These are phyloP conservation scores for Blastomyces parvus DNA, from an alignment of 2,329 filamentous ascomycete genomes.

Conservation along the genomic window DNA sequence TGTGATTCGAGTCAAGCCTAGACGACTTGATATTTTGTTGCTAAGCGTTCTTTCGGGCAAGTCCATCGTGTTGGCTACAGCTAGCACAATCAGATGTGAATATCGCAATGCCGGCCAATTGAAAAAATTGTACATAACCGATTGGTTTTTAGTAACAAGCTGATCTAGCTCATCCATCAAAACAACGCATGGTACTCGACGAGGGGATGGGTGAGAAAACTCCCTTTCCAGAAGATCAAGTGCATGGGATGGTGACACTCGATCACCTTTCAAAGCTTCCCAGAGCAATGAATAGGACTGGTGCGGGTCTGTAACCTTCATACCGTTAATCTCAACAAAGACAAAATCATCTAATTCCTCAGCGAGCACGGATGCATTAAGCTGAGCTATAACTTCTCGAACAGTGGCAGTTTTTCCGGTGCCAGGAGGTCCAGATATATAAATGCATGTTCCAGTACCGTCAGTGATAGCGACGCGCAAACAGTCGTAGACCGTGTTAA, in stretches of 20 bases:
- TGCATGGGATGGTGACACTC: constrained; percentile 84
- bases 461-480: constrained; percentile 90
- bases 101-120: constrained; percentile 94
- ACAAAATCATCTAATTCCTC: constrained; percentile 98
- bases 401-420: constrained; percentile 98
- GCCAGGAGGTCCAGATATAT: constrained; percentile 96
- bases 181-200: constrained; percentile 88
- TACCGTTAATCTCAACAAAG: constrained; percentile 98
- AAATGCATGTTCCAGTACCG: constrained; percentile 90
- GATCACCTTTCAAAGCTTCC: constrained; percentile 89
- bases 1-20: constrained; percentile 85
- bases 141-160: constrained; percentile 93
- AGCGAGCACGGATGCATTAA: constrained; percentile 75
- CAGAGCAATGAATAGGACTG: constrained; percentile 92
- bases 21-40: constrained; percentile 93
- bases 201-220: constrained; percentile 82
- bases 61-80: constrained; percentile 98
- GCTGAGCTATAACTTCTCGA: constrained; percentile 79
- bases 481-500: constrained; percentile 83
- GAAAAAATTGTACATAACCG: constrained; percentile 99
- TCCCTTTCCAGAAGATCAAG: constrained; percentile 84
- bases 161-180: constrained; percentile 98
- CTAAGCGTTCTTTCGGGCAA: constrained; percentile 88
- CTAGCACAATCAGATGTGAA: constrained; percentile 86
- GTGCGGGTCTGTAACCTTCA: constrained; percentile 98